Conservation (phyloP, 2,329 filamentous ascomycete genomes). For the Fusarium albosuccineum region DNA sequence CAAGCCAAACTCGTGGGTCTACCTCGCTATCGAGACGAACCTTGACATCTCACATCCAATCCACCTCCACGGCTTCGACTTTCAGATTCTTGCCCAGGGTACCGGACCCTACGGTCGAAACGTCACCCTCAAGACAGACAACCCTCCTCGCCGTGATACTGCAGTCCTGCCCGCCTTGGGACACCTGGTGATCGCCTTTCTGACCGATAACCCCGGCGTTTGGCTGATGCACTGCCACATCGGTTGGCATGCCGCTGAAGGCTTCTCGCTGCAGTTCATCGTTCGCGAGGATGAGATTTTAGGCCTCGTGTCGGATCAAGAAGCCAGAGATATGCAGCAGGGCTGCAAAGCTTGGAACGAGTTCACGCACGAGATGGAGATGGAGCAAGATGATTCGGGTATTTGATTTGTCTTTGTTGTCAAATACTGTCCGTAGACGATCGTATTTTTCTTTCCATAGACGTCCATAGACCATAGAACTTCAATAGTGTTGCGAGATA, state of each 20-base stretch:
- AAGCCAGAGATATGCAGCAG: slow-evolving; percentile 26
- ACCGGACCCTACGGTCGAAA: slow-evolving; percentile 40
- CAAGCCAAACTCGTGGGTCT: slow-evolving; percentile 48
- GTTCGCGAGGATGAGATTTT: slow-evolving; percentile 41
- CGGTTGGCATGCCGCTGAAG: slow-evolving; percentile 43
- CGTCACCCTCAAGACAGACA: slow-evolving; percentile 45
- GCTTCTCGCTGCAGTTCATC: slow-evolving; percentile 42
- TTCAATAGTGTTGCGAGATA: not conserved
- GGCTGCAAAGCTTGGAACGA: slow-evolving; percentile 33
- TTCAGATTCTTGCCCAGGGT: slow-evolving; percentile 46
- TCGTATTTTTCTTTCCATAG: slow-evolving; percentile 4
- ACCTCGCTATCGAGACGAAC: slow-evolving; percentile 46
- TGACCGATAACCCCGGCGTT: slow-evolving; percentile 62
- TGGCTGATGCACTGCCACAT: slow-evolving; percentile 68
- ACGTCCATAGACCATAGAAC: slow-evolving; percentile 16
- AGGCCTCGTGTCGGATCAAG: slow-evolving; percentile 28
- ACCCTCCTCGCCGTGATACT: slow-evolving; percentile 66
- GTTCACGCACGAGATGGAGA: slow-evolving; percentile 21
- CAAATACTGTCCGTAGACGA: not conserved
- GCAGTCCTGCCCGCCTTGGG: slow-evolving; percentile 61
- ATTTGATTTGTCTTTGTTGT: slow-evolving; percentile 17
- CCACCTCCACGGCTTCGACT: slow-evolving; percentile 55
- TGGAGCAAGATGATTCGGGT: slow-evolving; percentile 40
- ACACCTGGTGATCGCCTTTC: slow-evolving; percentile 63
- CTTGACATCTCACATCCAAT: slow-evolving; percentile 51